Evolutionary conservation across 306 rosid genomes (phyloP).

Genomic region (Bauhinia variegata): DNA sequence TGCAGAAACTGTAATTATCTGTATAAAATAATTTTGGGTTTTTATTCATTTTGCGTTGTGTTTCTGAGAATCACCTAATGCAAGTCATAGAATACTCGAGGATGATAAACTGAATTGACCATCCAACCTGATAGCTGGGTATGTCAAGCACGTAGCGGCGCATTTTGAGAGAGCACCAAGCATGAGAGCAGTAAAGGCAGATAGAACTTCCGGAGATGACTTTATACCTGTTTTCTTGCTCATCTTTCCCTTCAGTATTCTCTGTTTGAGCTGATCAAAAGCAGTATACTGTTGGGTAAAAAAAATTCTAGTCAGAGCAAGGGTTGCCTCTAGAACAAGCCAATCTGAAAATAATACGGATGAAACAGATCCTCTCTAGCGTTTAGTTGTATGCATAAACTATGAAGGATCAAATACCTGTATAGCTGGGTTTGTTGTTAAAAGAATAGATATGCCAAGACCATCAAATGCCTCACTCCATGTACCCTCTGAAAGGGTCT

Average conservation of each 20-base stretch:
- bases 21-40: constrained; percentile 10
- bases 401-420: constrained; percentile 62
- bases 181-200: constrained; percentile 79
- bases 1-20: constrained; percentile 17
- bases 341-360: constrained; percentile 16
- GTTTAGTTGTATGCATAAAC: constrained; percentile 22
- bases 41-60: constrained; percentile 6
- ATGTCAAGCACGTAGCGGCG: constrained; percentile 84
- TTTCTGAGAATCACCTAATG: constrained; percentile 2
- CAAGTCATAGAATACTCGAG: not conserved
- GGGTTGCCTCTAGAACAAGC: constrained; percentile 18
- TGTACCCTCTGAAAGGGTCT: constrained; percentile 80
- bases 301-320: constrained; percentile 30
- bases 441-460: constrained; percentile 87
- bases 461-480: constrained; percentile 92
- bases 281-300: constrained; percentile 69
- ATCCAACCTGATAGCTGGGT: constrained; percentile 95
- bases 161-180: constrained; percentile 94
- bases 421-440: constrained; percentile 92
- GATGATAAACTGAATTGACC: constrained; percentile 28
- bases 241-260: constrained; percentile 52
- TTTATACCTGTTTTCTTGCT: constrained; percentile 50
- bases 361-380: constrained; percentile 16
- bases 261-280: constrained; percentile 85
- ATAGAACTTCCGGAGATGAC: constrained; percentile 78